Conservation (phyloP, 495 filamentous ascomycete species). For the Neurospora sp. region DNA sequence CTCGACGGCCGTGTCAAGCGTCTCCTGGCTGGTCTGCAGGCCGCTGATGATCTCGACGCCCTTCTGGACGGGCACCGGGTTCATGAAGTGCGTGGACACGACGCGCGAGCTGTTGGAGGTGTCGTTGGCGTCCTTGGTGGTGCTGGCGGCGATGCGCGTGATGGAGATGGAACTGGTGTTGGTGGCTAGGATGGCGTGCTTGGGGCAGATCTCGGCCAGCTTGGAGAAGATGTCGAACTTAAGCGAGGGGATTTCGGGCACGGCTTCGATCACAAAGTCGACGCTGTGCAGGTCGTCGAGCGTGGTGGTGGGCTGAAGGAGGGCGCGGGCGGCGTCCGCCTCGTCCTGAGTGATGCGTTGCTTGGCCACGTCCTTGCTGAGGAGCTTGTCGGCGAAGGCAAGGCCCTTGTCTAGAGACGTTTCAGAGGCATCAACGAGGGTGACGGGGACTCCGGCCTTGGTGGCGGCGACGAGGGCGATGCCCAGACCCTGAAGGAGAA, state of each 20-base stretch:
- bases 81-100: conserved; percentile 98
- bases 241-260: conserved; percentile 81
- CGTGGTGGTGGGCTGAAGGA: conserved; percentile 57
- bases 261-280: conserved; percentile 98
- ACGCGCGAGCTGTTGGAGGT: conserved; percentile 77
- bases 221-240: conserved; percentile 82
- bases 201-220: conserved; percentile 73
- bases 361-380: conserved; percentile 87
- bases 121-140: conserved; percentile 57
- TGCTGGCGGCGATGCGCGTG: conserved; percentile 86
- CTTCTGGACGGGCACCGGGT: conserved; percentile 93
- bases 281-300: conserved; percentile 71
- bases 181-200: conserved; percentile 85
- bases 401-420: conserved; percentile 85
- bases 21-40: conserved; percentile 77
- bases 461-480: conserved; percentile 92
- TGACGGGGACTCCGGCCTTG: conserved; percentile 75
- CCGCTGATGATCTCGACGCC: conserved; percentile 96
- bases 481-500: conserved; percentile 65
- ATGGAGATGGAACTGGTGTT: conserved; percentile 98
- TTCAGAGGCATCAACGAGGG: conserved; percentile 75
- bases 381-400: conserved; percentile 89
- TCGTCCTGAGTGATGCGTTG: conserved; percentile 67
- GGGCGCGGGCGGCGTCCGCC: conserved; percentile 58
- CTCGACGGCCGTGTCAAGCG: conserved; percentile 70